Evolutionary conservation across 768 basidiomycete genomes (phyloP).

Genomic region (Kwoniella dejecticola): DNA sequence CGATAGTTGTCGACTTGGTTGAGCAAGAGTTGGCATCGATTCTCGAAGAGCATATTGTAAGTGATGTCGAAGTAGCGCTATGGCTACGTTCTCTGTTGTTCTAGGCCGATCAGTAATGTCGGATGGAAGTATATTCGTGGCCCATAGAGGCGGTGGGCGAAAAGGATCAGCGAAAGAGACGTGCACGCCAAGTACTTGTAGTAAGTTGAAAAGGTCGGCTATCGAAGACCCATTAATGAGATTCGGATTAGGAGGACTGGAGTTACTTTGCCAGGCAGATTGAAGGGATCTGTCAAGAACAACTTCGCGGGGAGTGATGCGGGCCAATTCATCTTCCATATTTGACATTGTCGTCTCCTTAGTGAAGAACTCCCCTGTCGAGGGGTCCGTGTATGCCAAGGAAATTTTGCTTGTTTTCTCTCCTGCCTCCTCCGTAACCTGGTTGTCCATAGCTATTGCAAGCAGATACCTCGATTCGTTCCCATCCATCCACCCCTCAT

Average conservation of each 20-base stretch:
- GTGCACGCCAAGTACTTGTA: constrained; percentile 36
- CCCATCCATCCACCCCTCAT: constrained; percentile 82
- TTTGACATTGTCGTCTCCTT: constrained; percentile 62
- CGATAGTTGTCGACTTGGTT: constrained; percentile 37
- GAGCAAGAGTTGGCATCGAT: constrained; percentile 39
- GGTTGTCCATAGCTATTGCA: constrained; percentile 59
- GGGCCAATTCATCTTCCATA: constrained; percentile 77
- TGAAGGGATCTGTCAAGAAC: constrained; percentile 60
- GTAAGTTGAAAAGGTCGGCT: constrained; percentile 27
- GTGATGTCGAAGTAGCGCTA: constrained; percentile 41
- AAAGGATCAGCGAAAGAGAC: constrained; percentile 42
- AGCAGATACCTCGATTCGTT: constrained; percentile 89
- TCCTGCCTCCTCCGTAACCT: not conserved
- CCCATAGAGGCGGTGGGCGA: constrained; percentile 9
- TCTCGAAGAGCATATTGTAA: constrained; percentile 50
- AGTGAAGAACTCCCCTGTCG: constrained; percentile 85
- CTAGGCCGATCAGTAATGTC: not conserved
- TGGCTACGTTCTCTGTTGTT: constrained; percentile 33
- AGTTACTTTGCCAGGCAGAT: constrained; percentile 11
- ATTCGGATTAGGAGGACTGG: not conserved
- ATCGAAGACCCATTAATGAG: not conserved
- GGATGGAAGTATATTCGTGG: not conserved
- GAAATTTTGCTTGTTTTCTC: constrained; percentile 56
- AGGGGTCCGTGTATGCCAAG: constrained; percentile 91
- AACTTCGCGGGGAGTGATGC: constrained; percentile 79